Evolutionary conservation across 1,284 basidiomycete genomes (phyloP).

Genomic region (Ustilago nuda): DNA sequence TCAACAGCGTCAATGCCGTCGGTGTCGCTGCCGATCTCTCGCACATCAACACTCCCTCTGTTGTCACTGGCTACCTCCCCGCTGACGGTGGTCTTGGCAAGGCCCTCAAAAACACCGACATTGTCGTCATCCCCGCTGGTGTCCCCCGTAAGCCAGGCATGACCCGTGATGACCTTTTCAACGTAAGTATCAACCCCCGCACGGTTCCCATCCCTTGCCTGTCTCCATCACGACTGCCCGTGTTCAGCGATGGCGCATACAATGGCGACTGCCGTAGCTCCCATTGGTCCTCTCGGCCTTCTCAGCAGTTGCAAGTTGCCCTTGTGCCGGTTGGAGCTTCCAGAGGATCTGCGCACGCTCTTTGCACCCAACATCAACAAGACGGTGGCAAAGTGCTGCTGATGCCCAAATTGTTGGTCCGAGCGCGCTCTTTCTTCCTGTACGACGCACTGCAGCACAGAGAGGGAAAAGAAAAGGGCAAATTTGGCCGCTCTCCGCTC

Average conservation of each 20-base stretch:
- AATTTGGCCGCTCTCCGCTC: background rate
- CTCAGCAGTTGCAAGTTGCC: background rate
- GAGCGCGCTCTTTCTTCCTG: slow-evolving; percentile 16
- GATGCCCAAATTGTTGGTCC: slow-evolving; percentile 29
- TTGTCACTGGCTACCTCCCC: slow-evolving; percentile 70
- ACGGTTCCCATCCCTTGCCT: background rate
- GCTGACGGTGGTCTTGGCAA: slow-evolving; percentile 82
- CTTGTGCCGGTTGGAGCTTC: background rate
- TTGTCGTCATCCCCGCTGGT: slow-evolving; percentile 97
- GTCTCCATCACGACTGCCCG: too few relatives aligned
- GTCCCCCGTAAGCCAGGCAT: slow-evolving; percentile 85
- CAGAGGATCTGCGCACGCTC: background rate
- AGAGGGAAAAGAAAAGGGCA: background rate
- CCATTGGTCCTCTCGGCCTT: background rate
- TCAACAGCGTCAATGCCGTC: slow-evolving; percentile 74
- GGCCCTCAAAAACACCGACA: slow-evolving; percentile 83
- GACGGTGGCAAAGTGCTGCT: slow-evolving; percentile 19
- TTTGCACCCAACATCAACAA: slow-evolving; percentile 9
- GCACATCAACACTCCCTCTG: slow-evolving; percentile 77
- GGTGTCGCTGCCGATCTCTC: slow-evolving; percentile 95
- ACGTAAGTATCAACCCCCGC: slow-evolving; percentile 72
- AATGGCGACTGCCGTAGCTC: background rate
- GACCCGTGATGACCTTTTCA: slow-evolving; percentile 90
- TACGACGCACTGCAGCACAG: background rate
- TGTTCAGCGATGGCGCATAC: background rate